Evolutionary conservation across 805 yeast species (phyloP).

Genomic region (Barnettozyma wickerhamii): DNA sequence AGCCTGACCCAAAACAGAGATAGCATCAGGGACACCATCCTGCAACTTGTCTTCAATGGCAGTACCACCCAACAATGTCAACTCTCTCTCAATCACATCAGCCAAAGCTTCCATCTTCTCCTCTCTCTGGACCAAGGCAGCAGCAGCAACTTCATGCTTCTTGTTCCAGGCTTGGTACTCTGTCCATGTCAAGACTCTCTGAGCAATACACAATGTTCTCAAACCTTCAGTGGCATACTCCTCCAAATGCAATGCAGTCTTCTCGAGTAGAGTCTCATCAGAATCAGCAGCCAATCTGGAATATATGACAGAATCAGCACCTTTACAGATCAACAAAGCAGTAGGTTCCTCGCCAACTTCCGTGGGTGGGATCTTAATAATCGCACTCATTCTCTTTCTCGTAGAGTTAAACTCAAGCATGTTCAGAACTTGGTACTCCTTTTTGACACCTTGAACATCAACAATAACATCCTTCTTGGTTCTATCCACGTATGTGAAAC

Average conservation of each 20-base stretch:
- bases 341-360: conserved; percentile 44
- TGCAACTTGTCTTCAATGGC: conserved; percentile 84
- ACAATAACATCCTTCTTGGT: conserved; percentile 66
- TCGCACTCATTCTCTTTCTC: conserved; percentile 84
- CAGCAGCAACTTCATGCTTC: conserved; percentile 59
- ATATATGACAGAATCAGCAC: conserved; percentile 80
- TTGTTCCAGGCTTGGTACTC: conserved; percentile 61
- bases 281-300: conserved; percentile 53
- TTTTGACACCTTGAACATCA: conserved; percentile 63
- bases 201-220: conserved; percentile 77
- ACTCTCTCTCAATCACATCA: conserved; percentile 63
- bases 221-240: conserved; percentile 80
- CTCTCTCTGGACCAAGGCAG: conserved; percentile 61
- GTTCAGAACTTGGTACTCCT: conserved; percentile 69
- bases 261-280: conserved; percentile 43
- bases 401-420: conserved; percentile 78
- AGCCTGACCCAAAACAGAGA: conserved; percentile 62
- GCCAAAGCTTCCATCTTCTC: conserved; percentile 71
- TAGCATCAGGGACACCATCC: conserved; percentile 84
- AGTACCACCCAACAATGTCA: conserved; percentile 72
- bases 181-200: conserved; percentile 57
- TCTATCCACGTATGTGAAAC: conserved; percentile 60
- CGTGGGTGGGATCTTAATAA: conserved; percentile 58
- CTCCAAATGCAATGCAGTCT: conserved; percentile 71
- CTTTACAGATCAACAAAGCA: conserved; percentile 71